A percentile compares a stretch with the other conserved stretches of the same genome.
Evolutionary conservation across 164 flowering plant species (phyloP).

Genomic region (Taxillus chinensis): DNA sequence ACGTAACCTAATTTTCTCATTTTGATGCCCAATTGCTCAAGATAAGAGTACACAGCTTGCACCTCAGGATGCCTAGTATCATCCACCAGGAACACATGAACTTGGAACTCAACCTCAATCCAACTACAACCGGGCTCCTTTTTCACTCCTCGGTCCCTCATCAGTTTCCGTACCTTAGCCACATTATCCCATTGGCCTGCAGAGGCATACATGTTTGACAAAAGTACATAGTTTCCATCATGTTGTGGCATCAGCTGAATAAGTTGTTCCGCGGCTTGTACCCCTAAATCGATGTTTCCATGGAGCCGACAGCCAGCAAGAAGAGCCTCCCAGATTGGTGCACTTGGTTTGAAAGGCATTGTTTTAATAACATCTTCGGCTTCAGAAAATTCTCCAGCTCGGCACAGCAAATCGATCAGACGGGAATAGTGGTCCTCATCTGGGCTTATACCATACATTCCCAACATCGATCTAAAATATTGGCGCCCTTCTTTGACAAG

Average conservation of each 20-base stretch:
- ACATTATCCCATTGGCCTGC: constrained; percentile 51
- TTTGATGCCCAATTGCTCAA: constrained; percentile 33
- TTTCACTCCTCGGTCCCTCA: constrained; percentile 76
- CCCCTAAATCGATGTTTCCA: constrained; percentile 57
- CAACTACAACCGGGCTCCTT: constrained; percentile 94
- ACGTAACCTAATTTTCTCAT: constrained; percentile 66
- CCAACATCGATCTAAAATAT: constrained; percentile 50
- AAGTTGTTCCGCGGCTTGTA: constrained; percentile 53
- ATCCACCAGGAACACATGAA: constrained; percentile 69
- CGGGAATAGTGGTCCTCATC: constrained; percentile 81
- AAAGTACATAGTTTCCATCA: constrained; percentile 60
- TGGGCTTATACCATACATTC: constrained; percentile 39
- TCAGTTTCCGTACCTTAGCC: constrained; percentile 51
- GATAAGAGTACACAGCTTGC: constrained; percentile 38
- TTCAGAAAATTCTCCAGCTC: constrained; percentile 65
- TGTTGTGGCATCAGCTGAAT: constrained; percentile 54
- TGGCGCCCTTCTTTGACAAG: constrained; percentile 50
- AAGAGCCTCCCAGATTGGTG: constrained; percentile 68
- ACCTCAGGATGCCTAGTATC: constrained; percentile 63
- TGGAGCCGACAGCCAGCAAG: constrained; percentile 68
- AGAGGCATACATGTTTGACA: constrained; percentile 59
- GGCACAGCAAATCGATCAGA: constrained; percentile 59
- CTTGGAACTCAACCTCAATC: constrained; percentile 62
- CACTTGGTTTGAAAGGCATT: constrained; percentile 61
- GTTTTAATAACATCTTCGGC: constrained; percentile 41